A percentile compares a stretch with the other conserved stretches of the same genome.
Conservation (phyloP, 2,329 filamentous ascomycete species). For the Ceratocystis huliohia region DNA sequence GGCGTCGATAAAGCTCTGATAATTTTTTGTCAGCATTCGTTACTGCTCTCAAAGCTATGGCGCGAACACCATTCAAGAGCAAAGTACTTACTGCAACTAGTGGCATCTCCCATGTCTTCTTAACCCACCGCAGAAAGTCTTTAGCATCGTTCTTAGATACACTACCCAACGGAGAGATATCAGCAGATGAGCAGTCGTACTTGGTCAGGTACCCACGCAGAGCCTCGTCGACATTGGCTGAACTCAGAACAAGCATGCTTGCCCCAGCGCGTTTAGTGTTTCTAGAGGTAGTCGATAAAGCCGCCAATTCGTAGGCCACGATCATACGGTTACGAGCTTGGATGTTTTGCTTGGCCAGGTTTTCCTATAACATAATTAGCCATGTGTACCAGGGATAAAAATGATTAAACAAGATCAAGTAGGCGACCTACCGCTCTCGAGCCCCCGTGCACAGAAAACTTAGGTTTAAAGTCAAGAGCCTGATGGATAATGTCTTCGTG, state of each 20-base stretch:
- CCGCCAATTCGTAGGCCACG: slow-evolving; percentile 49
- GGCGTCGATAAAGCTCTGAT: slow-evolving; percentile 45
- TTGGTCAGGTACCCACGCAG: slow-evolving; percentile 40
- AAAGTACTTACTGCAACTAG: slow-evolving; percentile 36
- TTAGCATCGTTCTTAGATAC: slow-evolving; percentile 52
- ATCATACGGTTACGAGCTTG: slow-evolving; percentile 55
- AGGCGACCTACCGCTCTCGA: slow-evolving; percentile 27
- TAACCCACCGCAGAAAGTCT: slow-evolving; percentile 48
- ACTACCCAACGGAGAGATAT: slow-evolving; percentile 44
- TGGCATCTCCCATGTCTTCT: slow-evolving; percentile 44
- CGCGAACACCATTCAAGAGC: too few species aligned
- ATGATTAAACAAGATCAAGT: too few species aligned
- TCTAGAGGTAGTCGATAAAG: slow-evolving; percentile 47
- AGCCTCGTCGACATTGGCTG: slow-evolving; percentile 45
- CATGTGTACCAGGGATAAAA: too few species aligned
- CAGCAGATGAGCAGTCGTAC: slow-evolving; percentile 30
- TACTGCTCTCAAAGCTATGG: background rate
- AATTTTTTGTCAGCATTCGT: background rate
- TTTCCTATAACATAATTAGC: slow-evolving; percentile 31
- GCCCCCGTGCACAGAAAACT: slow-evolving; percentile 46
- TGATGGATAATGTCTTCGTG: slow-evolving; percentile 30
- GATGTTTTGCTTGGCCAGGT: slow-evolving; percentile 54
- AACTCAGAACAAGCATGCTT: slow-evolving; percentile 49
- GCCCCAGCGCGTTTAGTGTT: slow-evolving; percentile 38
- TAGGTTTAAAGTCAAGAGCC: slow-evolving; percentile 26